Percentiles rank a stretch among this genome's conserved stretches.
Conservation (phyloP, 2,329 filamentous ascomycete genomes). For the Penicillium rolfsii region DNA sequence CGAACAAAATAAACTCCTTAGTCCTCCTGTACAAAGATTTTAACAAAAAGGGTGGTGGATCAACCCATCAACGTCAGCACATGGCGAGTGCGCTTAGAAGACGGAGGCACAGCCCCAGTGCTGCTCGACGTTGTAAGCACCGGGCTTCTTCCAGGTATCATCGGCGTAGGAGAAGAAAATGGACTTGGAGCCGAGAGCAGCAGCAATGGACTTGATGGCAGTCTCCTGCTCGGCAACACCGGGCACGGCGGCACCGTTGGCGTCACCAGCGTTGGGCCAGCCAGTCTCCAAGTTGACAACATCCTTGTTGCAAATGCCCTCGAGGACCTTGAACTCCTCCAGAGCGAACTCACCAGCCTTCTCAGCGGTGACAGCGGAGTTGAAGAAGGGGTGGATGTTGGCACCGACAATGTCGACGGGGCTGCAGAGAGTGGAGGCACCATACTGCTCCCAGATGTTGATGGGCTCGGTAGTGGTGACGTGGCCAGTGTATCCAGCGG, state of each 20-base stretch:
- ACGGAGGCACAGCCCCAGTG: slow-evolving; percentile 70
- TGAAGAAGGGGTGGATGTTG: slow-evolving; percentile 97
- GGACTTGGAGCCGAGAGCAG: slow-evolving; percentile 66
- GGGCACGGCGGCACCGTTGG: slow-evolving; percentile 75
- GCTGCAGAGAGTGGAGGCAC: slow-evolving; percentile 62
- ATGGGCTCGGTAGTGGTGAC: slow-evolving; percentile 88
- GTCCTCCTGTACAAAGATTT: slow-evolving; percentile 34
- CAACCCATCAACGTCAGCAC: neutral
- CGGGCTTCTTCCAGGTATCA: slow-evolving; percentile 79
- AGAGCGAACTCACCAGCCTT: slow-evolving; percentile 76
- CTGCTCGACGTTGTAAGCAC: slow-evolving; percentile 74
- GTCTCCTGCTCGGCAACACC: slow-evolving; percentile 66
- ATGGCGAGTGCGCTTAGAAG: slow-evolving; percentile 45
- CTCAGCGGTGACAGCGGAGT: slow-evolving; percentile 64
- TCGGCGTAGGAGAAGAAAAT: slow-evolving; percentile 82
- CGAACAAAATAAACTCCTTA: slow-evolving; percentile 24
- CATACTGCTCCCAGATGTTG: slow-evolving; percentile 70
- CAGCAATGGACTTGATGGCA: slow-evolving; percentile 73
- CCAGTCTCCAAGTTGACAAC: slow-evolving; percentile 87
- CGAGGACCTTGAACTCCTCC: slow-evolving; percentile 71
- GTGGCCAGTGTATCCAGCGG: slow-evolving; percentile 70
- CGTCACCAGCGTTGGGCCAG: slow-evolving; percentile 73
- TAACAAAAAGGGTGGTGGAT: slow-evolving; percentile 6
- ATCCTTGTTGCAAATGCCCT: slow-evolving; percentile 70
- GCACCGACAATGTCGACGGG: slow-evolving; percentile 77